Conservation (phyloP, 2,329 filamentous ascomycete species). For the Triangularia setosa region DNA sequence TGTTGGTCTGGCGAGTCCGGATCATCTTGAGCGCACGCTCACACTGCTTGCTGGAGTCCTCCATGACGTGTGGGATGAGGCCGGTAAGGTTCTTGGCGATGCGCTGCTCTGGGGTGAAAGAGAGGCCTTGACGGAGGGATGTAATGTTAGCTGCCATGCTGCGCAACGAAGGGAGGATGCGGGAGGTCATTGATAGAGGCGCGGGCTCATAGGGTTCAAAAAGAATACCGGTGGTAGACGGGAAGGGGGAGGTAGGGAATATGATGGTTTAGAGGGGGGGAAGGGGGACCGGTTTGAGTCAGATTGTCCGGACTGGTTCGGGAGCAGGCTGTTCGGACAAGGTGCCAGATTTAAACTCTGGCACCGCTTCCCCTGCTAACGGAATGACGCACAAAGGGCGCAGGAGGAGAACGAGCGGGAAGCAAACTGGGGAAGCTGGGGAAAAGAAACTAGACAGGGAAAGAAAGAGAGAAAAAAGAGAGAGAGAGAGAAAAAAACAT, state of each 20-base stretch:
- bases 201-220: not conserved
- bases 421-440: conserved; percentile 1
- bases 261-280: not conserved
- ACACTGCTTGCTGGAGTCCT: conserved; percentile 57
- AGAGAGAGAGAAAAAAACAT: not conserved
- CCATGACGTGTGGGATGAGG: conserved; percentile 61
- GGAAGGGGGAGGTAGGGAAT: not conserved
- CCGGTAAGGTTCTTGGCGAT: conserved; percentile 62
- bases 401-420: not conserved
- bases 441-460: conserved; percentile 5
- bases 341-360: conserved; percentile 6
- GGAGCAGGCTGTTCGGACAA: not conserved
- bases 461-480: not conserved
- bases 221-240: not conserved
- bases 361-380: not conserved
- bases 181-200: not conserved
- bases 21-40: conserved; percentile 71
- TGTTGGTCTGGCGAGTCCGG: conserved; percentile 60
- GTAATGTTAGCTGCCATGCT: conserved; percentile 19
- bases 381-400: conserved; percentile 7
- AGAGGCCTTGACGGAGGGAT: conserved; percentile 45
- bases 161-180: conserved; percentile 9
- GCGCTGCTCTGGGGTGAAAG: conserved; percentile 62
- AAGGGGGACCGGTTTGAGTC: not conserved
- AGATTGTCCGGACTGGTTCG: not conserved